A percentile compares a stretch with the other conserved stretches of the same genome.
These are phyloP conservation scores for Lactifluus hygrophoroides DNA, from an alignment of 768 basidiomycete genomes.

Conservation along the genomic window DNA sequence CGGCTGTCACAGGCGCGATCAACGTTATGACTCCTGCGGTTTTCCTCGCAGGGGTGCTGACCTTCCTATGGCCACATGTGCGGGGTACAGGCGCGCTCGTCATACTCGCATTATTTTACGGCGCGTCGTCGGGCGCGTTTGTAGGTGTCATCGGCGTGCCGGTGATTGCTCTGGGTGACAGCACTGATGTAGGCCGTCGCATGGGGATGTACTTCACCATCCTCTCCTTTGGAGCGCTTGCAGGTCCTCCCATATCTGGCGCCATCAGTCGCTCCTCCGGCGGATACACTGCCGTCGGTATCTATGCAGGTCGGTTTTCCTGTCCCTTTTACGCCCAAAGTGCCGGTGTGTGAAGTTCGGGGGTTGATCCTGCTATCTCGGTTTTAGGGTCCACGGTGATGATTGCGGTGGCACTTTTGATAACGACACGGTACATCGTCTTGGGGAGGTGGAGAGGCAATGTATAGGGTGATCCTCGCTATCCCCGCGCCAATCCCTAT, in stretches of 20 bases:
- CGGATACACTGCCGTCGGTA: constrained; percentile 45
- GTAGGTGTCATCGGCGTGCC: constrained; percentile 49
- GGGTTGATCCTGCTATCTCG: no score
- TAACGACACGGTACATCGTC: background rate
- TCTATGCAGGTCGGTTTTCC: constrained; percentile 42
- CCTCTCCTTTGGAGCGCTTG: constrained; percentile 51
- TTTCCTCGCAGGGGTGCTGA: constrained; percentile 44
- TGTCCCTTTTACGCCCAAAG: no score
- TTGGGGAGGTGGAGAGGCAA: constrained; percentile 1
- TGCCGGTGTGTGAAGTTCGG: no score
- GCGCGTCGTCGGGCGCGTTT: constrained; percentile 55
- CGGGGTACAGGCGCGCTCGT: constrained; percentile 37
- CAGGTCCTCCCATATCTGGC: constrained; percentile 68
- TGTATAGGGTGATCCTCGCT: no score
- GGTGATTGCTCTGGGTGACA: constrained; percentile 50
- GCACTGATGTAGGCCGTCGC: constrained; percentile 54
- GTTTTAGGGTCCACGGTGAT: background rate
- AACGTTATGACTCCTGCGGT: constrained; percentile 65
- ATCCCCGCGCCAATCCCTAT: no score
- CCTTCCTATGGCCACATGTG: constrained; percentile 66
- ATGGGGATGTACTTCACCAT: constrained; percentile 58
- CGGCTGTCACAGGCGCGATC: constrained; percentile 39
- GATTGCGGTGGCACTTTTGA: background rate
- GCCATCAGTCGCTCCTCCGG: constrained; percentile 49
- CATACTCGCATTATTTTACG: constrained; percentile 52